Base-by-base conservation (phyloP, 2,329 filamentous ascomycete species). In the Lachnellula arida region DNA sequence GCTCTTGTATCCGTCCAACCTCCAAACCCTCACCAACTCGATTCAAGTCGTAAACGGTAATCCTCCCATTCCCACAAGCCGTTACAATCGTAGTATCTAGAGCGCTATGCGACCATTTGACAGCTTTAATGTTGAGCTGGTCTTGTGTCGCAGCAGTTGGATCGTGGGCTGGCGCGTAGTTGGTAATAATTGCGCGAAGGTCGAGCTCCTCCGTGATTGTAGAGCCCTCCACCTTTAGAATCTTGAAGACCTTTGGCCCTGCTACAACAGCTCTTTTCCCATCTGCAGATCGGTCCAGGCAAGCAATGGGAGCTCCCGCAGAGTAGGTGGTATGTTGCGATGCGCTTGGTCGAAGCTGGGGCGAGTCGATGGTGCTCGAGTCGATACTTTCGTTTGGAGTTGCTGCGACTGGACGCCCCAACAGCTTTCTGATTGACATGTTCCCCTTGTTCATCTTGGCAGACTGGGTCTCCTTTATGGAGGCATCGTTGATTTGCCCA, bases 111-210 rank as follows among this genome's bases (percentile, higher is more conserved):
- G 75, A 74, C 77, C 83, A 83, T 66, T 81, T 83, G 49, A 84
- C 81, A 58, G 85, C 81, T 62, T 80, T 79, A 60, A 87, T 85
- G 37, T 82, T 84, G 49, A 86, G 74, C 68, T 86, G 82, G 58
- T 87, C 83, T 48, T 75, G 67, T 7, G 70, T 70, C 0, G 75
- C 62, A 19, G 62, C 60, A 34, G 59, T 62, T 51, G 76, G 75
- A 46, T 73, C 71, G 25, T 77, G 70, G 4, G 74, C 67, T 49
- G 75, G 72, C 23, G 68, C 63, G 56, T 81, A 78, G 11, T 77
- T 73, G 14, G 74, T 74, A 55, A 87, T 84, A 17, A 78, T 73
- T 14, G 79, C 74, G 54, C 82, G 78, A 56, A 87, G 65, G 64
- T 87, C 83, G 56, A 83, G 67, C 8, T 80, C 80, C 19, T 86